A percentile compares a stretch with the other conserved stretches of the same genome.
Conservation (phyloP, 306 rosid species). For the Gastrolobium bilobum region DNA sequence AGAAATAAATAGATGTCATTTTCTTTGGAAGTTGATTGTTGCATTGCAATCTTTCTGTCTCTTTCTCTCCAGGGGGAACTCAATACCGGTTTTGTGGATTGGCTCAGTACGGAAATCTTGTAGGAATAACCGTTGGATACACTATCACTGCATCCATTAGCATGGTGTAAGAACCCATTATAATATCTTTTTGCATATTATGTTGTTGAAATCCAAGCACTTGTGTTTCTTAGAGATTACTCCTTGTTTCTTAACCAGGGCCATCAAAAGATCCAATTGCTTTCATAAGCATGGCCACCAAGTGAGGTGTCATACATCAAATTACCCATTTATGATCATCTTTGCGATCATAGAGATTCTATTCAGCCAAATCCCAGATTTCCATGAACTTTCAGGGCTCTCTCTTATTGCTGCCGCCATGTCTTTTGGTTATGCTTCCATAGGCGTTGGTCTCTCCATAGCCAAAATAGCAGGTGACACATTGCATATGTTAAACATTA, state of each 20-base stretch:
- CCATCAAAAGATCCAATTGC: conserved; percentile 55
- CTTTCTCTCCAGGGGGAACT: conserved; percentile 44
- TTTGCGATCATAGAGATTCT: conserved; percentile 50
- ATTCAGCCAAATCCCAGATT: conserved; percentile 57
- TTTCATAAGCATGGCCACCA: conserved; percentile 52
- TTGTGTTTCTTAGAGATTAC: not conserved
- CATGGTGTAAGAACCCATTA: conserved; percentile 56
- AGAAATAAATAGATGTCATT: not conserved
- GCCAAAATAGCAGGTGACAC: conserved; percentile 60
- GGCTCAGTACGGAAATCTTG: conserved; percentile 54
- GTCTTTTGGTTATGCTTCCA: conserved; percentile 57
- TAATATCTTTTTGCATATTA: not conserved
- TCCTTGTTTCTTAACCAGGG: conserved; percentile 47
- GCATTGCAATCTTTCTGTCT: conserved; percentile 9
- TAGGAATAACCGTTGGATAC: conserved; percentile 49
- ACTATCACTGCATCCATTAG: conserved; percentile 57
- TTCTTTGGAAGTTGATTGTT: not conserved
- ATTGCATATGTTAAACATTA: not conserved
- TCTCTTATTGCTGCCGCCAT: conserved; percentile 54
- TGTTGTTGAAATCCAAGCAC: not conserved
- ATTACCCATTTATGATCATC: conserved; percentile 38
- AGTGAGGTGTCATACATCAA: conserved; percentile 22
- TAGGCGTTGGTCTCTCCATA: conserved; percentile 56
- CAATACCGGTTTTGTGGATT: conserved; percentile 47
- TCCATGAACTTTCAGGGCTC: conserved; percentile 56